A percentile compares a stretch with the other conserved stretches of the same genome.
Evolutionary conservation across 208 protist species (phyloP).

Genomic region (Wallacemonas sp.): DNA sequence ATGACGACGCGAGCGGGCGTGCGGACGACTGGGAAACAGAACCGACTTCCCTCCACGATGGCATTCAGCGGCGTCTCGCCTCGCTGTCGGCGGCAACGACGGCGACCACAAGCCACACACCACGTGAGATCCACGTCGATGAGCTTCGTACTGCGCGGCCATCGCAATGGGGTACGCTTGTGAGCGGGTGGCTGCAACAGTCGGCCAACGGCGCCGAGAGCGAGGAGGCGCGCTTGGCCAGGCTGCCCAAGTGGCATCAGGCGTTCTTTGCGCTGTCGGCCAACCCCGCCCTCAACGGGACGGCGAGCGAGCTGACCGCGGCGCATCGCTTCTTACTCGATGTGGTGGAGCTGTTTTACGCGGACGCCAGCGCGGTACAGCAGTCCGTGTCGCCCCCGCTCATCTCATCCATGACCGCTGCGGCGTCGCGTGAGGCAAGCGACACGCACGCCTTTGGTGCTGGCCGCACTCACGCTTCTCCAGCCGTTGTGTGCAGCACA

Average conservation of each 20-base stretch:
- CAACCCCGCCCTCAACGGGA: conserved; percentile 31
- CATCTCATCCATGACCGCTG: background rate
- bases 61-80: conserved; percentile 22
- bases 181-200: background rate
- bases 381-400: background rate
- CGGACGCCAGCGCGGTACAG: conserved; percentile 28
- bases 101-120: background rate
- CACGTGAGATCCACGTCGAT: conserved; percentile 2
- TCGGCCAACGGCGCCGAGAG: too few species aligned
- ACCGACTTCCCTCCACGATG: background rate
- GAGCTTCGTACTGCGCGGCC: background rate
- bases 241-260: conserved; percentile 39
- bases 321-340: conserved; percentile 26
- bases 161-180: background rate
- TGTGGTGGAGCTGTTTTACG: conserved; percentile 30
- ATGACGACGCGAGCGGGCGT: background rate
- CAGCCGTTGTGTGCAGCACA: conserved; percentile 13
- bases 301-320: conserved; percentile 2
- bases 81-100: conserved; percentile 14
- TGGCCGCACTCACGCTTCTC: background rate
- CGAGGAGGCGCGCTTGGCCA: too few species aligned
- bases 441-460: background rate
- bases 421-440: background rate
- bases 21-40: conserved; percentile 5
- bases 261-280: conserved; percentile 35